Evolutionary conservation across 2,329 filamentous ascomycete genomes (phyloP).

Genomic region (Ilyonectria sp.): DNA sequence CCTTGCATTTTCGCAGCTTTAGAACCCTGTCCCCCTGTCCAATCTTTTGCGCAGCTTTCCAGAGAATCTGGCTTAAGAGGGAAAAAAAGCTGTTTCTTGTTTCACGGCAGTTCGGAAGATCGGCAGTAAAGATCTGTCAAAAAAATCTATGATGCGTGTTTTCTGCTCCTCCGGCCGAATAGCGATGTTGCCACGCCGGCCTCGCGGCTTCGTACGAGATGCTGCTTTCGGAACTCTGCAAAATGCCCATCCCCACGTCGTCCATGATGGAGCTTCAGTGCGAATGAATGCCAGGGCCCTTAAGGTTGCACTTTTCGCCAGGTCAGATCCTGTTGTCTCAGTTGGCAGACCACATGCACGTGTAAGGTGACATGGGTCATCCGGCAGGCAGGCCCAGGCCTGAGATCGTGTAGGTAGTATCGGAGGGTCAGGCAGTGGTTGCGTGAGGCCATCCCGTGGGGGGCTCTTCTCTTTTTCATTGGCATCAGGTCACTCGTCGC

Average conservation of each 20-base stretch:
- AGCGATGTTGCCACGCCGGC: neutral
- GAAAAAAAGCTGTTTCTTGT: neutral
- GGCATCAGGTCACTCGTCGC: slow-evolving; percentile 5
- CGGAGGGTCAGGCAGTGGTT: neutral
- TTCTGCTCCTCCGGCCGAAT: neutral
- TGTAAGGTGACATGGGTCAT: slow-evolving; percentile 29
- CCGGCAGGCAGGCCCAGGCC: slow-evolving; percentile 6
- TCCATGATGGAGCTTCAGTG: neutral
- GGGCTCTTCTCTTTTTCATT: neutral
- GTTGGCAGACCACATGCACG: slow-evolving; percentile 23
- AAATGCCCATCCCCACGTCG: neutral
- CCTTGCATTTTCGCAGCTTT: slow-evolving; percentile 27
- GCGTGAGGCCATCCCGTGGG: slow-evolving; percentile 18
- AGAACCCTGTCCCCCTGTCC: slow-evolving; percentile 10
- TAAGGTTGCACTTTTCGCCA: slow-evolving; percentile 15
- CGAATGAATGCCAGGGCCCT: slow-evolving; percentile 9
- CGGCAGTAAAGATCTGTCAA: neutral
- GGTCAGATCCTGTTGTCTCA: slow-evolving; percentile 8
- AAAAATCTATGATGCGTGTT: neutral
- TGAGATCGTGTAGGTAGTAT: neutral
- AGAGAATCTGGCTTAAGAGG: neutral
- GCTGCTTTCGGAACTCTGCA: neutral
- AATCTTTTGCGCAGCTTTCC: neutral
- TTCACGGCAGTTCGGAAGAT: neutral
- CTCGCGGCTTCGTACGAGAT: neutral